phyloP scores from a whole-genome alignment of 306 rosid species.

The Lathyrus sativus region DNA sequence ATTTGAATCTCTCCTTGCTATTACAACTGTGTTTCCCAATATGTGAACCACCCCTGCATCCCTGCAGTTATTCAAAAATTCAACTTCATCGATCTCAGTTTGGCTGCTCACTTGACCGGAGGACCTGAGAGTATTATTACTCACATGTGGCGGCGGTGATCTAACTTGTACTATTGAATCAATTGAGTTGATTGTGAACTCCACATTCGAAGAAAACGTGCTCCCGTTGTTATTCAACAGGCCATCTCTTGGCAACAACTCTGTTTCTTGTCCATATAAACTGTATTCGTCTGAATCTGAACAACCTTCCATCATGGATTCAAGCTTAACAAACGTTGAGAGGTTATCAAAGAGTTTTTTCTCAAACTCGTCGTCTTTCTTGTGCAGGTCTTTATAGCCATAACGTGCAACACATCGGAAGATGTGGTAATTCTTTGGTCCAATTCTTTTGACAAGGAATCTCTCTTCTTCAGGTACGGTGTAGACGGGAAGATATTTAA shows the following conservation, averaged over 20 bases:
- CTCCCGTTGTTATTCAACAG: constrained; percentile 42
- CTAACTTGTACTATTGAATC: constrained; percentile 65
- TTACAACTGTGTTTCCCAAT: constrained; percentile 79
- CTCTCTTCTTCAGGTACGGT: constrained; percentile 92
- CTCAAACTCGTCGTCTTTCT: constrained; percentile 86
- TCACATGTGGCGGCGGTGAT: constrained; percentile 47
- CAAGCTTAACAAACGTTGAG: constrained; percentile 64
- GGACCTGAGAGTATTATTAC: constrained; percentile 46
- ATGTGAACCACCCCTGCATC: constrained; percentile 98
- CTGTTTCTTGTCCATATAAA: constrained; percentile 54
- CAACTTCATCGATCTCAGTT: constrained; percentile 69
- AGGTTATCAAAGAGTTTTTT: constrained; percentile 79
- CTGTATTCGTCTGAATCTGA: constrained; percentile 87
- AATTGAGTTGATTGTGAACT: constrained; percentile 52
- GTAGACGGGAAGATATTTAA: constrained; percentile 93
- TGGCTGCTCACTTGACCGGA: constrained; percentile 56
- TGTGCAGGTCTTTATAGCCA: constrained; percentile 86
- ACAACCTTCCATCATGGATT: constrained; percentile 92
- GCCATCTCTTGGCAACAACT: constrained; percentile 44
- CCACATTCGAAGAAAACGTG: constrained; percentile 46
- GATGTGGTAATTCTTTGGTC: constrained; percentile 83
- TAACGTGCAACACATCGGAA: constrained; percentile 92
- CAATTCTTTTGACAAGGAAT: constrained; percentile 85
- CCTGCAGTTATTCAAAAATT: constrained; percentile 71
- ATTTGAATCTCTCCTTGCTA: constrained; percentile 73